Percentiles rank a stretch among this genome's conserved stretches.
These are phyloP conservation scores for Tulasnella sp. DNA, from an alignment of 768 basidiomycete genomes.

Conservation along the genomic window DNA sequence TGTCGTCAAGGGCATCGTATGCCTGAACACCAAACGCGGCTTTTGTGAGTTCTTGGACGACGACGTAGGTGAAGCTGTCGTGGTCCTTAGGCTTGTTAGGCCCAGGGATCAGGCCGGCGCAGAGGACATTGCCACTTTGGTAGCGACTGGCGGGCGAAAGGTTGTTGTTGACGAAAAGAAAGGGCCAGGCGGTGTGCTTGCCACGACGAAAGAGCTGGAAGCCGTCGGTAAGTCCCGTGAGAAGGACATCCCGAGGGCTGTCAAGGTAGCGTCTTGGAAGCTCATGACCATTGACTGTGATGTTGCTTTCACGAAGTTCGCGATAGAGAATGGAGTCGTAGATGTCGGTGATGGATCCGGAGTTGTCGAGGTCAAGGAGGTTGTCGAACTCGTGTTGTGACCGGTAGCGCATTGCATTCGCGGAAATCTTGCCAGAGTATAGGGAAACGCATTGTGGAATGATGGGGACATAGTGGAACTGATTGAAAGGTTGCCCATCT, in stretches of 20 bases:
- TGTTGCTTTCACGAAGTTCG: neutral
- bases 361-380: neutral
- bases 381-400: neutral
- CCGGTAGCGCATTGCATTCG: neutral
- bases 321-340: neutral
- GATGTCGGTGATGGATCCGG: neutral
- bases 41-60: conserved; percentile 27
- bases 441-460: neutral
- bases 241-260: neutral
- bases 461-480: neutral
- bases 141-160: conserved; percentile 29
- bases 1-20: conserved; percentile 22
- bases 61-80: conserved; percentile 29
- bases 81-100: conserved; percentile 33
- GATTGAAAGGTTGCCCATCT: neutral
- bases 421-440: neutral
- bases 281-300: neutral
- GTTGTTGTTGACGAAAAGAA: conserved; percentile 35
- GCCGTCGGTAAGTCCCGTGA: conserved; percentile 23
- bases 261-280: neutral
- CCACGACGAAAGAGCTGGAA: conserved; percentile 30
- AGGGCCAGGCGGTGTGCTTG: conserved; percentile 29
- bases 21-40: conserved; percentile 27
- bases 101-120: conserved; percentile 36
- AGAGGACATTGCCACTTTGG: conserved; percentile 28